phyloP scores from a whole-genome alignment of 2,329 filamentous ascomycete species.

The Calonectria naviculata region DNA sequence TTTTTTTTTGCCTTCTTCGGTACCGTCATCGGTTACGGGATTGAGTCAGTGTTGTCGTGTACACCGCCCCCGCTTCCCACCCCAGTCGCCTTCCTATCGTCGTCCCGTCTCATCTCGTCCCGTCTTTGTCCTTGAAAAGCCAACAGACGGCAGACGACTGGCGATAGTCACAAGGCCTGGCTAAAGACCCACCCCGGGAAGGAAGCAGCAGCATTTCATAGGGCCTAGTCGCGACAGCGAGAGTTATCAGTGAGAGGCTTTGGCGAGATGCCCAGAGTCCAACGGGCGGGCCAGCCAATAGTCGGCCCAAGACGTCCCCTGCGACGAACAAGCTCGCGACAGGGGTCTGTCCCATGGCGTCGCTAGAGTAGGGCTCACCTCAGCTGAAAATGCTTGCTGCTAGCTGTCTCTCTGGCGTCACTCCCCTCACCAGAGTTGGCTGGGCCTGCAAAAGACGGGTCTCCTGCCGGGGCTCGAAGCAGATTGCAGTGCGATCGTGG shows the following conservation, averaged over 20 bases:
- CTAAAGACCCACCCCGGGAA: slow-evolving; percentile 20
- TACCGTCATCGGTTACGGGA: background rate
- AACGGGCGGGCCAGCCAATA: slow-evolving; percentile 38
- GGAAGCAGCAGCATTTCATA: slow-evolving; percentile 17
- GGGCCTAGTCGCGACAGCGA: slow-evolving; percentile 24
- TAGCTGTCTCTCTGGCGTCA: slow-evolving; percentile 40
- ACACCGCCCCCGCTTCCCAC: slow-evolving; percentile 29
- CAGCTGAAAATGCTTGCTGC: slow-evolving; percentile 48
- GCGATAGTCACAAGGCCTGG: slow-evolving; percentile 10
- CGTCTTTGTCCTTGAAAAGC: background rate
- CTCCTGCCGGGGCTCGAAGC: slow-evolving; percentile 29
- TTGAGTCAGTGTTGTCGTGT: slow-evolving; percentile 13
- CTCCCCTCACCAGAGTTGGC: slow-evolving; percentile 37
- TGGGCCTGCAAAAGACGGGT: slow-evolving; percentile 34
- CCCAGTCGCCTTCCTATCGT: background rate
- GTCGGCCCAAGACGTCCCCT: slow-evolving; percentile 29
- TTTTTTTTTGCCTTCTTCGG: background rate
- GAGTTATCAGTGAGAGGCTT: slow-evolving; percentile 1
- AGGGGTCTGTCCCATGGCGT: slow-evolving; percentile 40
- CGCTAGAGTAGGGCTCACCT: slow-evolving; percentile 50
- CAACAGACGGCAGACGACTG: slow-evolving; percentile 17
- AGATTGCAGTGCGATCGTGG: slow-evolving; percentile 45
- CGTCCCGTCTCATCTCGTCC: slow-evolving; percentile 1
- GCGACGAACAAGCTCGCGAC: slow-evolving; percentile 44
- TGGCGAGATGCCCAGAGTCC: slow-evolving; percentile 3